Conservation (phyloP, 331 rosid genomes). For the Dryas integrifolia region DNA sequence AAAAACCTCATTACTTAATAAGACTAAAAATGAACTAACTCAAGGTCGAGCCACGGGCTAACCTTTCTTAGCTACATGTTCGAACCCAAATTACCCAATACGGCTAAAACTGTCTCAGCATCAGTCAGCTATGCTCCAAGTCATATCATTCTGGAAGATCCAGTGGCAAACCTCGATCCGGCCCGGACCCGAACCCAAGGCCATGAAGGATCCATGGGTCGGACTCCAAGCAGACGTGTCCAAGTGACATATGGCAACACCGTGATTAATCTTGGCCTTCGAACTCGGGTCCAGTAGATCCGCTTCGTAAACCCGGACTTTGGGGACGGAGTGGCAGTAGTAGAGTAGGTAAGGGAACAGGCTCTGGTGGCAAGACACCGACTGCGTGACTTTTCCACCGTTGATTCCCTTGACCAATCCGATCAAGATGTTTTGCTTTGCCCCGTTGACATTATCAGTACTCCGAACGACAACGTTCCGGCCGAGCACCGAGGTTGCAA, state of each 20-base stretch:
- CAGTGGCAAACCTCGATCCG: slow-evolving; percentile 92
- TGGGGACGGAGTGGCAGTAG: slow-evolving; percentile 94
- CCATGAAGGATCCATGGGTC: slow-evolving; percentile 71
- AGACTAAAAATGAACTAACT: slow-evolving; percentile 29
- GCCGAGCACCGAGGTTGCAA: slow-evolving; percentile 73
- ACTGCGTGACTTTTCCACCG: slow-evolving; percentile 75
- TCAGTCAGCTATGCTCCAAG: slow-evolving; percentile 74
- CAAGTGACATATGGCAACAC: slow-evolving; percentile 85
- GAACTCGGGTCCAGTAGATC: slow-evolving; percentile 67
- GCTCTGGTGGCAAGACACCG: slow-evolving; percentile 97
- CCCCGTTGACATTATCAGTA: slow-evolving; percentile 62
- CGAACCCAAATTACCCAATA: slow-evolving; percentile 23
- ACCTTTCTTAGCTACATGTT: slow-evolving; percentile 48
- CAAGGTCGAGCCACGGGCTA: slow-evolving; percentile 34
- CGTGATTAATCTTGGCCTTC: slow-evolving; percentile 67
- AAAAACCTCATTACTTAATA: slow-evolving; percentile 36
- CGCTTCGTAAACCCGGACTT: slow-evolving; percentile 88
- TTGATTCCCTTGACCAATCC: slow-evolving; percentile 63
- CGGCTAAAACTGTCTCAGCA: not conserved
- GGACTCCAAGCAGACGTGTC: slow-evolving; percentile 92
- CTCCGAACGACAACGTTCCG: slow-evolving; percentile 65
- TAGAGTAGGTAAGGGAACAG: slow-evolving; percentile 81
- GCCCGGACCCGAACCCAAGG: slow-evolving; percentile 83
- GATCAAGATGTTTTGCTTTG: slow-evolving; percentile 52
- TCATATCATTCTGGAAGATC: slow-evolving; percentile 94